phyloP scores from a whole-genome alignment of 176 grass and related monocot genomes.

The Themeda triandra region DNA sequence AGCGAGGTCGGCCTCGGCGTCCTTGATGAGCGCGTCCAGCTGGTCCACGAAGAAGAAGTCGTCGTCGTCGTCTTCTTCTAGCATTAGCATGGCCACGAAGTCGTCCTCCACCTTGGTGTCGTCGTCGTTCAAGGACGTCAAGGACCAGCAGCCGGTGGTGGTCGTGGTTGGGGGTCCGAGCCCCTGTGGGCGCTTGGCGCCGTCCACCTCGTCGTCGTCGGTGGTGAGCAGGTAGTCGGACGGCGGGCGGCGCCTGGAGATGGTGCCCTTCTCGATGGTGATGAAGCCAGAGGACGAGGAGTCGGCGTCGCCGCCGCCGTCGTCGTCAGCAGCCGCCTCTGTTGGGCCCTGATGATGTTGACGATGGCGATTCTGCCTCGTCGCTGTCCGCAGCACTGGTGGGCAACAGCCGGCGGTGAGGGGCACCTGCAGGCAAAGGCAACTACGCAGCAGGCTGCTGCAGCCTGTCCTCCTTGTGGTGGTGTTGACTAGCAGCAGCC shows the following conservation, averaged over 20 bases:
- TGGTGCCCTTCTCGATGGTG: conserved; percentile 61
- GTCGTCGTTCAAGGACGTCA: conserved; percentile 23
- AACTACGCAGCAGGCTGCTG: not conserved
- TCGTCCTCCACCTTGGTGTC: conserved; percentile 51
- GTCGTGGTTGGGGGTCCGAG: not conserved
- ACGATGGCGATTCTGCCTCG: too few relatives aligned
- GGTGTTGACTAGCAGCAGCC: not conserved
- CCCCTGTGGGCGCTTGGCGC: conserved; percentile 5
- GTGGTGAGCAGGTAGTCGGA: conserved; percentile 42
- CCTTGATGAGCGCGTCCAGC: conserved; percentile 26
- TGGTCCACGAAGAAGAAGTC: conserved; percentile 25
- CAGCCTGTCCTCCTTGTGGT: not conserved
- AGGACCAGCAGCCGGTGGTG: not conserved
- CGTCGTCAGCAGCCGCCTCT: not conserved
- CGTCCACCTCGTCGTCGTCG: conserved; percentile 35
- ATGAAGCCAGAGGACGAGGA: conserved; percentile 44
- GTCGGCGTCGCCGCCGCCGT: conserved; percentile 6
- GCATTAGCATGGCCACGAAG: conserved; percentile 55
- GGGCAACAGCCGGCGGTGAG: not conserved
- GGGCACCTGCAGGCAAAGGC: not conserved
- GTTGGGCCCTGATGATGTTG: too few relatives aligned
- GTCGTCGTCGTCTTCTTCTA: not conserved
- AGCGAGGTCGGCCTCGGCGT: conserved; percentile 44
- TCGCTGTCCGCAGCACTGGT: not conserved
- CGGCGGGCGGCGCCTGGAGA: conserved; percentile 20